phyloP scores from a whole-genome alignment of 495 filamentous ascomycete genomes.

The Rhizodiscina lignyota region DNA sequence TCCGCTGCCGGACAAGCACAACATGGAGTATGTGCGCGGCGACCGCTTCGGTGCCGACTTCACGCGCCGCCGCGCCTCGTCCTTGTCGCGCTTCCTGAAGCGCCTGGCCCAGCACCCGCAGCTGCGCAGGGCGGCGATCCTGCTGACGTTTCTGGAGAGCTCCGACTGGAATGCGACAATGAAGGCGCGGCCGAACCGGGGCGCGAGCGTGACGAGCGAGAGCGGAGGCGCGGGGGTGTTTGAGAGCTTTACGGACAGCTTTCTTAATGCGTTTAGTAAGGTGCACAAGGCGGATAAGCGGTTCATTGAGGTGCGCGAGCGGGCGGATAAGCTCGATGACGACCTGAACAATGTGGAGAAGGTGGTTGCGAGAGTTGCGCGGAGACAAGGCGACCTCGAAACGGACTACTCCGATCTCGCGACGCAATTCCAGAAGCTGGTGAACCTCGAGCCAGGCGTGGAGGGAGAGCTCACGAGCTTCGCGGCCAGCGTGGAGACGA shows the following conservation, averaged over 20 bases:
- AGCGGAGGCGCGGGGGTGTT: constrained; percentile 52
- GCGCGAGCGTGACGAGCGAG: constrained; percentile 34
- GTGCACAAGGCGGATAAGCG: constrained; percentile 88
- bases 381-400: constrained; percentile 79
- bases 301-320: constrained; percentile 87
- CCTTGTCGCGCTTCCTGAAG: constrained; percentile 78
- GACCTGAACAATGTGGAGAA: constrained; percentile 88
- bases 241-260: constrained; percentile 87
- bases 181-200: constrained; percentile 52
- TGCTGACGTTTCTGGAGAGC: constrained; percentile 81
- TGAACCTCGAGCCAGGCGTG: constrained; percentile 76
- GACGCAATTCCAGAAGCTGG: constrained; percentile 83
- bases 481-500: constrained; percentile 71
- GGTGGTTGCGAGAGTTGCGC: constrained; percentile 73
- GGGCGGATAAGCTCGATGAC: constrained; percentile 87
- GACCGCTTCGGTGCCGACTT: constrained; percentile 92
- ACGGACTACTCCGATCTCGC: constrained; percentile 77
- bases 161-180: constrained; percentile 94
- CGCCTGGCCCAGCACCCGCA: constrained; percentile 78
- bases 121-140: constrained; percentile 62
- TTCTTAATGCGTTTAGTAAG: constrained; percentile 93
- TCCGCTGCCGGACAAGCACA: constrained; percentile 93
- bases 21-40: constrained; percentile 93
- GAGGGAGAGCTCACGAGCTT: constrained; percentile 68
- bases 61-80: constrained; percentile 76